Evolutionary conservation across 2,329 filamentous ascomycete species (phyloP).

Genomic region (Sordariomycetes sp.): DNA sequence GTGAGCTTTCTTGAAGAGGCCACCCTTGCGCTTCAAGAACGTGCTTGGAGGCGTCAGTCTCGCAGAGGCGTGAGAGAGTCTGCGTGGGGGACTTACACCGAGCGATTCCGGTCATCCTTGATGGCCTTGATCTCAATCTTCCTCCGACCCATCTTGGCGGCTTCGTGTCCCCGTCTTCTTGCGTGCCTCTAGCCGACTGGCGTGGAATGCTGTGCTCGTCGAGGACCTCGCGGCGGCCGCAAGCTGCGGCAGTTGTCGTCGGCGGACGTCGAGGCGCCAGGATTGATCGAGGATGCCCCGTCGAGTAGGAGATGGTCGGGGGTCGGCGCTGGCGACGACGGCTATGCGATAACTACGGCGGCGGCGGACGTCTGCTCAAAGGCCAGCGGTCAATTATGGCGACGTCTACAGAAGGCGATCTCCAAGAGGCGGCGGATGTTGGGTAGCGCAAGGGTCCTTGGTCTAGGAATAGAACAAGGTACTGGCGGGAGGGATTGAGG

Average conservation of each 20-base stretch:
- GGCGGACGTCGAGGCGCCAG: not conserved
- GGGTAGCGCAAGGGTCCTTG: not conserved
- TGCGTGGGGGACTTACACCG: constrained; percentile 56
- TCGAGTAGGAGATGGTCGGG: not conserved
- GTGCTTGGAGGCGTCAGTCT: constrained; percentile 43
- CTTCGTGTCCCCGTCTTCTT: not conserved
- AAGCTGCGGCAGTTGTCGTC: not conserved
- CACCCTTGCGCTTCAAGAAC: constrained; percentile 96
- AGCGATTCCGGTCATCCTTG: constrained; percentile 95
- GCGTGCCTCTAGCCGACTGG: not conserved
- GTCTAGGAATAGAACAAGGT: not conserved
- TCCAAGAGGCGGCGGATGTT: not conserved
- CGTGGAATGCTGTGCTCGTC: not conserved
- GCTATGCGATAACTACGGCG: not conserved
- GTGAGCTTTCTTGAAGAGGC: constrained; percentile 98
- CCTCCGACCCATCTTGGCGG: constrained; percentile 70
- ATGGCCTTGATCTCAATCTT: constrained; percentile 99
- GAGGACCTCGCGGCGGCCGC: not conserved
- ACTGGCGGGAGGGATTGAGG: not conserved
- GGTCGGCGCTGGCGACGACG: not conserved
- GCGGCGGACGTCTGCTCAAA: not conserved
- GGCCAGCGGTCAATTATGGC: not conserved
- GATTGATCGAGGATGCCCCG: not conserved
- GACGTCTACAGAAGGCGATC: not conserved
- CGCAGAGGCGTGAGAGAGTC: not conserved